Conservation (phyloP, 768 basidiomycete genomes). For the Kwoniella botswanensis region DNA sequence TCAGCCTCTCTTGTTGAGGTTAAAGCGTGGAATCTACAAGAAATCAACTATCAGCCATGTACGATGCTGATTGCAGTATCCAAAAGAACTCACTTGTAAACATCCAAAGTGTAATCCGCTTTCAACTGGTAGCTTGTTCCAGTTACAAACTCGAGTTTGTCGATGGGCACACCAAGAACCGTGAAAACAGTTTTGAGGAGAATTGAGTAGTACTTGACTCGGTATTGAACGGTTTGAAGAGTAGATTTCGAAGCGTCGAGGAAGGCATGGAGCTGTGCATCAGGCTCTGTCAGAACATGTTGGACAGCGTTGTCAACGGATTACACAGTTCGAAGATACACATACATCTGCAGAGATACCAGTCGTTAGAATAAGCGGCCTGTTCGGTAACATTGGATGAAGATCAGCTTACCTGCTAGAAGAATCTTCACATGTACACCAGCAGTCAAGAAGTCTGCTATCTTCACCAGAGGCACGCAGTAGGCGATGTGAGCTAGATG, state of each 20-base stretch:
- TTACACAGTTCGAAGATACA: not conserved
- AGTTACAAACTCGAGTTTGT: constrained; percentile 78
- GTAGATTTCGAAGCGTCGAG: constrained; percentile 97
- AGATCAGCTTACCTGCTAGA: constrained; percentile 67
- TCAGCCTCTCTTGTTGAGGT: constrained; percentile 96
- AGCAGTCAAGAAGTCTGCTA: constrained; percentile 91
- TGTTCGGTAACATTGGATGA: no score
- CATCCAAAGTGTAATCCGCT: constrained; percentile 90
- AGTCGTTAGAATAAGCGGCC: not conserved
- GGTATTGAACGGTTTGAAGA: constrained; percentile 81
- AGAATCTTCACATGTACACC: constrained; percentile 87
- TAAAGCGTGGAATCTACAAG: constrained; percentile 70
- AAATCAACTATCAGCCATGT: not conserved
- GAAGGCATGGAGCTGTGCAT: constrained; percentile 78
- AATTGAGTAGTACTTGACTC: constrained; percentile 87
- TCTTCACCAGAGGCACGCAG: constrained; percentile 91
- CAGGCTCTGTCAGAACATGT: not conserved
- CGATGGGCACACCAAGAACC: constrained; percentile 86
- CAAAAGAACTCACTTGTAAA: constrained; percentile 66
- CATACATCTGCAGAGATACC: not conserved
- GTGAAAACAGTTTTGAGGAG: constrained; percentile 81
- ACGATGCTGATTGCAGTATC: not conserved
- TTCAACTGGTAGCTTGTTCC: constrained; percentile 93
- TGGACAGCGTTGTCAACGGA: constrained; percentile 11
- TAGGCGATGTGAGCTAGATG: constrained; percentile 89